Evolutionary conservation across 2,329 filamentous ascomycete species (phyloP).

Genomic region (Neofusicoccum umdonicola): DNA sequence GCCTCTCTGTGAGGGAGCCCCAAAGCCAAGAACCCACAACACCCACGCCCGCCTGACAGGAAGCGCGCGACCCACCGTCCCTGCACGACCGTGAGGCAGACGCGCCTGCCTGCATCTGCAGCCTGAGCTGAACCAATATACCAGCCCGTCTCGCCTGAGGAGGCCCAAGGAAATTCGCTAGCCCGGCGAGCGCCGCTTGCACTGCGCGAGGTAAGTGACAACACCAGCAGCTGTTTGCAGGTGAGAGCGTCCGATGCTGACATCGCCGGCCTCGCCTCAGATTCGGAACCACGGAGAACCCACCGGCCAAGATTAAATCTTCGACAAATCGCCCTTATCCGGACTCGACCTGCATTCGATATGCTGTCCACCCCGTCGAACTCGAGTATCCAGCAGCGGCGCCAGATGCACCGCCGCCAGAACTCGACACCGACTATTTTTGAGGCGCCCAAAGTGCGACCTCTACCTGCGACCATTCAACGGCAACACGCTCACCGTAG

Average conservation of each 20-base stretch:
- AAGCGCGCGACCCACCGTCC: not conserved
- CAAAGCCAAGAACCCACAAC: not conserved
- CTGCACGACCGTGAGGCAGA: constrained; percentile 15
- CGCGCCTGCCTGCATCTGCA: constrained; percentile 14
- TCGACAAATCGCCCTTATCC: constrained; percentile 45
- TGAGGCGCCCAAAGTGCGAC: constrained; percentile 69
- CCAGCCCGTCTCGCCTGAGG: not conserved
- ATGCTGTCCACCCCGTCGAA: constrained; percentile 75
- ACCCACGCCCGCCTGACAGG: not conserved
- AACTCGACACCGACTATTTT: constrained; percentile 79
- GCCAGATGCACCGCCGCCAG: constrained; percentile 79
- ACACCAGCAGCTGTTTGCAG: not conserved
- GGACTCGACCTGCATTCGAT: constrained; percentile 68
- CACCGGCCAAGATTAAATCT: constrained; percentile 10
- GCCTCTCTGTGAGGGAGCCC: not conserved
- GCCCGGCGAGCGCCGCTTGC: constrained; percentile 80
- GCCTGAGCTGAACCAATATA: constrained; percentile 10
- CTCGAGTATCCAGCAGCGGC: constrained; percentile 70
- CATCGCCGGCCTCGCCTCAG: constrained; percentile 29
- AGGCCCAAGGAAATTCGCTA: not conserved
- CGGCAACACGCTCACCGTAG: constrained; percentile 64
- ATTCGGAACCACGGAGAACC: constrained; percentile 33
- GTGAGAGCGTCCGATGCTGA: not conserved
- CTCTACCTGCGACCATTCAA: constrained; percentile 59
- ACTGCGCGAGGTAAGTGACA: constrained; percentile 65